phyloP scores from a whole-genome alignment of 1,284 basidiomycete genomes.

The Leccinum solheimii region DNA sequence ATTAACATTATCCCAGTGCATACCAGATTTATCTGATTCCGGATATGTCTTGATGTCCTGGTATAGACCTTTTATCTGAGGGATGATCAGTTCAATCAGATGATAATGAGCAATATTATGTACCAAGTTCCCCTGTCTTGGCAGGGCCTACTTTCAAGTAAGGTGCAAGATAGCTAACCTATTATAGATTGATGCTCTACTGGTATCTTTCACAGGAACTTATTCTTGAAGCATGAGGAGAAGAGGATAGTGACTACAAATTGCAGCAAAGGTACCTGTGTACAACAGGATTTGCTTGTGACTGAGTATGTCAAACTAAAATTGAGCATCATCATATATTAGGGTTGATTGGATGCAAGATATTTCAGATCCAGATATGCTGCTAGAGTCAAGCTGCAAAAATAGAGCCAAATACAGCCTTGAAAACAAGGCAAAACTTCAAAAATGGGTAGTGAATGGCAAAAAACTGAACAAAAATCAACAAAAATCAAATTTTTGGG shows the following conservation, averaged over 20 bases:
- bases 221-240: background rate
- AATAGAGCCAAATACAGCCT: too few relatives aligned
- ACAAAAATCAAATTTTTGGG: too few relatives aligned
- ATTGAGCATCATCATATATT: background rate
- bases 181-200: background rate
- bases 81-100: background rate
- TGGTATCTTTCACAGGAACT: background rate
- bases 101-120: background rate
- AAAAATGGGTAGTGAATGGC: too few relatives aligned
- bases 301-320: background rate
- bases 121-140: background rate
- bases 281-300: background rate
- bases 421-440: too few relatives aligned
- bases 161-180: background rate
- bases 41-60: background rate
- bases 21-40: background rate
- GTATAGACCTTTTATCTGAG: background rate
- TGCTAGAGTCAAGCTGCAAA: background rate
- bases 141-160: background rate
- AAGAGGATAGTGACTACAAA: background rate
- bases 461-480: too few relatives aligned
- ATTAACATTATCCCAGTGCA: background rate
- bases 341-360: background rate
- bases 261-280: background rate
- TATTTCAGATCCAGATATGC: background rate